Conservation (phyloP, 768 basidiomycete species). For the Kwoniella dejecticola region DNA sequence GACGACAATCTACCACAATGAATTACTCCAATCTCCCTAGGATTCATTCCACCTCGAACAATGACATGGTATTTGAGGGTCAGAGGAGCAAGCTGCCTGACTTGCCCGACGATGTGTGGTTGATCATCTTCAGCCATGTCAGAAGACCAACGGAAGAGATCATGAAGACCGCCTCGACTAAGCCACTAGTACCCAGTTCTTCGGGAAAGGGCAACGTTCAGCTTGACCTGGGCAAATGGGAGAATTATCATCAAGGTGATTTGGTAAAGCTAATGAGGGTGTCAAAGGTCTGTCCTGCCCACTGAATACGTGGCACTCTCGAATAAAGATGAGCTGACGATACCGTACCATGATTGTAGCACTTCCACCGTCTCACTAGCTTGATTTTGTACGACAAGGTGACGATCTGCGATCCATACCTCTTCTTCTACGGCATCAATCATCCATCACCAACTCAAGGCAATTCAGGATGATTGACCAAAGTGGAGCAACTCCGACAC, state of each 20-base stretch:
- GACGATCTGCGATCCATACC: neutral
- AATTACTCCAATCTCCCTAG: too few relatives aligned
- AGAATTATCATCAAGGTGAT: neutral
- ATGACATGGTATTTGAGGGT: too few relatives aligned
- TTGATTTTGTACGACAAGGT: neutral
- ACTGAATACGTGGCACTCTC: neutral
- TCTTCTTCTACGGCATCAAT: slow-evolving; percentile 9
- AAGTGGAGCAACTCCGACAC: too few relatives aligned
- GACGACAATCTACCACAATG: too few relatives aligned
- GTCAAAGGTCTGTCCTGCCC: neutral
- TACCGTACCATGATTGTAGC: neutral
- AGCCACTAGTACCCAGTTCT: neutral
- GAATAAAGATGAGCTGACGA: neutral
- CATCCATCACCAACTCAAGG: neutral
- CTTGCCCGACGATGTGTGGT: neutral
- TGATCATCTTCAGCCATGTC: neutral
- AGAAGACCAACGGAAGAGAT: too few relatives aligned
- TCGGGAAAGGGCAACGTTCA: neutral
- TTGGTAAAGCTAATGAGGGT: neutral
- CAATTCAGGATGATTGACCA: too few relatives aligned
- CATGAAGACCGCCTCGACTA: neutral
- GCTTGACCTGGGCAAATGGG: neutral
- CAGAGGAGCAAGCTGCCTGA: too few relatives aligned
- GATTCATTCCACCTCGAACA: too few relatives aligned
- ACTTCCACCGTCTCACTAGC: neutral